These are phyloP conservation scores for Nitzschia sp. DNA, from an alignment of 108 stramenopile genomes.

Conservation along the genomic window DNA sequence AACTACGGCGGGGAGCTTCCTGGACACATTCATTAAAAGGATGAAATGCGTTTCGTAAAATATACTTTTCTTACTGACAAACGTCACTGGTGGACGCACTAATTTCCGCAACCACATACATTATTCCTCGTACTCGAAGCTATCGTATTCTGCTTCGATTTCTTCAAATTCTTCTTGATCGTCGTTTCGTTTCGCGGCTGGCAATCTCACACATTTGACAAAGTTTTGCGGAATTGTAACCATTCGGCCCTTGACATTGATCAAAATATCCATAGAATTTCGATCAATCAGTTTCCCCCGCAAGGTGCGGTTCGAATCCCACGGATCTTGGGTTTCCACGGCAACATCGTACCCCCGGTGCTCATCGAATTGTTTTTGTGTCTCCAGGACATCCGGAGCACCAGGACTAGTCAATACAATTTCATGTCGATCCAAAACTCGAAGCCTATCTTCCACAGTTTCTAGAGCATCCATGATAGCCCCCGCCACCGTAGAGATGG, in stretches of 20 bases:
- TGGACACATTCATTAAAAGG: neutral
- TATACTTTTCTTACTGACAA: neutral
- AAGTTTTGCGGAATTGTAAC: conserved; percentile 79
- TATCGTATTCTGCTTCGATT: conserved; percentile 24
- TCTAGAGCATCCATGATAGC: conserved; percentile 64
- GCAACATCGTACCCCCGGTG: conserved; percentile 57
- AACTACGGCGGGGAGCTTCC: no score
- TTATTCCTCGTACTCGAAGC: neutral
- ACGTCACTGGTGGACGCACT: neutral
- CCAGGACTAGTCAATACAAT: conserved; percentile 69
- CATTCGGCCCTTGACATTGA: conserved; percentile 81
- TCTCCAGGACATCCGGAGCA: conserved; percentile 57
- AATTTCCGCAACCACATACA: neutral
- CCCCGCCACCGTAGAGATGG: conserved; percentile 57
- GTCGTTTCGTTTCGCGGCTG: conserved; percentile 12
- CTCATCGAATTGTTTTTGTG: conserved; percentile 77
- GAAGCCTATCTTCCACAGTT: conserved; percentile 61
- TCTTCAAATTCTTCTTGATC: conserved; percentile 15
- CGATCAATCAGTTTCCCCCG: conserved; percentile 77
- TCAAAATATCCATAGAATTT: conserved; percentile 80
- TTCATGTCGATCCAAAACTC: conserved; percentile 72
- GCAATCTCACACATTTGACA: conserved; percentile 47
- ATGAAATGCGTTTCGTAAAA: neutral
- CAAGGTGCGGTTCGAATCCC: conserved; percentile 77
- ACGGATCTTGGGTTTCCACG: conserved; percentile 82